Conservation (phyloP, 108 stramenopile genomes). For the Chaetoceros tenuissimus region DNA sequence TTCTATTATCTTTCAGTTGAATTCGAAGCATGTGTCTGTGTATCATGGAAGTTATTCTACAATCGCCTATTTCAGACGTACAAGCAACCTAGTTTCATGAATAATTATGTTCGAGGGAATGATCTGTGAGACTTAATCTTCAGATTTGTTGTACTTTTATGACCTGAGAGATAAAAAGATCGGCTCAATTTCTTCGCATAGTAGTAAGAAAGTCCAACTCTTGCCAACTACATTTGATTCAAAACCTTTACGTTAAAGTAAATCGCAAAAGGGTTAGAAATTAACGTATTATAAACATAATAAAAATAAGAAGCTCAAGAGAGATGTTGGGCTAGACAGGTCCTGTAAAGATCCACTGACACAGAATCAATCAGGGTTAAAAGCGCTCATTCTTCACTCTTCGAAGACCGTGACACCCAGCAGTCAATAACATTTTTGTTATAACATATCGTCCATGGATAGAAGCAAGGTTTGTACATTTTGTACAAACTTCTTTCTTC, state of each 20-base stretch:
- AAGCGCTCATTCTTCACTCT: conserved; percentile 42
- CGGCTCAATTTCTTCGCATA: too few relatives aligned
- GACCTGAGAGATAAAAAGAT: too few relatives aligned
- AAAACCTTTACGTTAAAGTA: background rate
- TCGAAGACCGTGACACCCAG: conserved; percentile 67
- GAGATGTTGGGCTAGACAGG: conserved; percentile 61
- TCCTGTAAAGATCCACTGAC: conserved; percentile 35
- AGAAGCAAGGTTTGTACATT: conserved; percentile 17
- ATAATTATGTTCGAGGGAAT: too few relatives aligned
- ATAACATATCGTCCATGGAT: conserved; percentile 23
- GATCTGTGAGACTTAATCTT: too few relatives aligned
- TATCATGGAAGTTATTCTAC: too few relatives aligned
- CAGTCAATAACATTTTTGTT: conserved; percentile 13
- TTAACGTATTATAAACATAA: background rate
- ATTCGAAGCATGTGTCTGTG: too few relatives aligned
- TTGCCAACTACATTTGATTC: too few relatives aligned
- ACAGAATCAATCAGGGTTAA: conserved; percentile 37
- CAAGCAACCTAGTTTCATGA: too few relatives aligned
- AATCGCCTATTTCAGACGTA: too few relatives aligned
- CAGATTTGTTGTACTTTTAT: too few relatives aligned
- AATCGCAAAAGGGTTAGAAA: background rate
- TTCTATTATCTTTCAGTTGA: too few relatives aligned
- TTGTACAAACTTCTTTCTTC: conserved; percentile 17
- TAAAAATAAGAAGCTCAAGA: background rate
- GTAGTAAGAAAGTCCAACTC: too few relatives aligned